Conservation (phyloP, 192 early-diverging fungal species). For the Coemansia sp. region DNA sequence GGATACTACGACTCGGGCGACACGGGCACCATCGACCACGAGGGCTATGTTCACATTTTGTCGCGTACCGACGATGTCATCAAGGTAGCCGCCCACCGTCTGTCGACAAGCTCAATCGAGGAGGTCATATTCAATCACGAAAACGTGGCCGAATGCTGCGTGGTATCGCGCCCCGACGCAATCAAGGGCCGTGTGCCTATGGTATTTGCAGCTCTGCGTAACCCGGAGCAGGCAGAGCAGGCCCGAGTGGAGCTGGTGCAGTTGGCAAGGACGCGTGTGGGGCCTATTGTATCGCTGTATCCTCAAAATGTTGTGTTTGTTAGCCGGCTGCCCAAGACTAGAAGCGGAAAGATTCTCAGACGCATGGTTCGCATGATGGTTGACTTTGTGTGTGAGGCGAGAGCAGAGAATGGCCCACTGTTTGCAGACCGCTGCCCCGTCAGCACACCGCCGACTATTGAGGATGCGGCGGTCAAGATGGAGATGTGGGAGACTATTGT, state of each 20-base stretch:
- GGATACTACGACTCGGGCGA: conserved; percentile 84
- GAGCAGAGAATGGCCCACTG: neutral
- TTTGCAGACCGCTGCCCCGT: conserved; percentile 29
- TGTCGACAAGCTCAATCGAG: conserved; percentile 77
- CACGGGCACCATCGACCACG: conserved; percentile 71
- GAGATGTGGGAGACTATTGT: conserved; percentile 49
- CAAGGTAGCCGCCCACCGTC: conserved; percentile 83
- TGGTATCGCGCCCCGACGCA: conserved; percentile 61
- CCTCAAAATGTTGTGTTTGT: conserved; percentile 62
- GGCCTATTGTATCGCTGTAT: conserved; percentile 80
- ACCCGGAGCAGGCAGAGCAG: neutral
- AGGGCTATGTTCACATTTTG: conserved; percentile 68
- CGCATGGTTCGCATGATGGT: conserved; percentile 70
- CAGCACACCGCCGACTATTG: conserved; percentile 75
- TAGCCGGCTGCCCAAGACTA: conserved; percentile 74
- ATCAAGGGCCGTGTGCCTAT: conserved; percentile 68
- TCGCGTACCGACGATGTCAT: conserved; percentile 77
- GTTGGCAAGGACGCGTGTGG: conserved; percentile 65
- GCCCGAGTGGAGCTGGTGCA: conserved; percentile 54
- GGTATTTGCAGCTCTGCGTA: conserved; percentile 54
- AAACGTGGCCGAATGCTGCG: conserved; percentile 64
- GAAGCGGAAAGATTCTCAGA: conserved; percentile 80
- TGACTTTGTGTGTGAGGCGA: conserved; percentile 57
- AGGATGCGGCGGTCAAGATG: conserved; percentile 59
- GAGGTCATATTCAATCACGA: conserved; percentile 65